Percentiles rank a stretch among this genome's conserved stretches.
These are phyloP conservation scores for Pseudogymnoascus sp. DNA, from an alignment of 2,329 filamentous ascomycete species.

Conservation along the genomic window DNA sequence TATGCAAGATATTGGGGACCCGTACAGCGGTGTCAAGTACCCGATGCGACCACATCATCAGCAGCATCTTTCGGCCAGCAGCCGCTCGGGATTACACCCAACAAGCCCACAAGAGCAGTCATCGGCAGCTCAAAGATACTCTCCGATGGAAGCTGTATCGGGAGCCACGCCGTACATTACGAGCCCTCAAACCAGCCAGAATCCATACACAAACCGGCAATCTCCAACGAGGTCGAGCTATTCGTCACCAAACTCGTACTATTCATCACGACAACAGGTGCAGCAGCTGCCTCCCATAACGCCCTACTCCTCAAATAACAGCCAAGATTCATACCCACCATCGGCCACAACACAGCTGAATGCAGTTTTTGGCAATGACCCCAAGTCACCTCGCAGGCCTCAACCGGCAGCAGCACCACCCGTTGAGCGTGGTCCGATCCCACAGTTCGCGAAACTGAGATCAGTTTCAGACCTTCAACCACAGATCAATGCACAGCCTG, in stretches of 20 bases:
- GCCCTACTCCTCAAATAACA: slow-evolving; percentile 56
- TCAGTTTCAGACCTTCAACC: slow-evolving; percentile 68
- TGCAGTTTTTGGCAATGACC: slow-evolving; percentile 49
- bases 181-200: slow-evolving; percentile 48
- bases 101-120: slow-evolving; percentile 68
- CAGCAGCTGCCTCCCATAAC: slow-evolving; percentile 69
- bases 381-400: slow-evolving; percentile 50
- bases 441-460: slow-evolving; percentile 76
- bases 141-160: slow-evolving; percentile 85
- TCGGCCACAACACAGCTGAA: slow-evolving; percentile 66
- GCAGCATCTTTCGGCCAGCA: slow-evolving; percentile 52
- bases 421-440: slow-evolving; percentile 60
- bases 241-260: slow-evolving; percentile 50
- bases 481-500: slow-evolving; percentile 76
- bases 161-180: slow-evolving; percentile 70
- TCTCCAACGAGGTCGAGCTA: slow-evolving; percentile 70
- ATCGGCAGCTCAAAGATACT: slow-evolving; percentile 82
- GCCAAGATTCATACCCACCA: slow-evolving; percentile 56
- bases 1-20: slow-evolving; percentile 82
- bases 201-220: slow-evolving; percentile 52
- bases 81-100: slow-evolving; percentile 55
- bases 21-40: slow-evolving; percentile 81
- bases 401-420: slow-evolving; percentile 38
- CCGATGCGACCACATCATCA: slow-evolving; percentile 71
- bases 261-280: slow-evolving; percentile 34